phyloP scores from a whole-genome alignment of 192 early-diverging fungal genomes.

The Backusella morwellensis region DNA sequence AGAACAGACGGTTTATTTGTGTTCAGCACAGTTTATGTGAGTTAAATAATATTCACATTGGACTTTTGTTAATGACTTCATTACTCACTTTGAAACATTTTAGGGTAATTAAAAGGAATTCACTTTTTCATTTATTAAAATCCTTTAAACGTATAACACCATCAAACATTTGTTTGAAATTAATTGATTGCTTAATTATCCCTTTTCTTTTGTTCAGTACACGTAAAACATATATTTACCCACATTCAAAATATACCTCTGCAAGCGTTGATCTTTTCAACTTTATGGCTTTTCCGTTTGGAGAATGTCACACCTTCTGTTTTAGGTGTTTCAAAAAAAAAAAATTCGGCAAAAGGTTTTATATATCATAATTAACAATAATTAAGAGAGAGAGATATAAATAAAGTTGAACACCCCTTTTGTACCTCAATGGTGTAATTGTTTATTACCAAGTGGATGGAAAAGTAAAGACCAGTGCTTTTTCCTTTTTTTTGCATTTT shows the following conservation, averaged over 20 bases:
- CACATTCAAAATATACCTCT: neutral
- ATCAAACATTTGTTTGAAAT: neutral
- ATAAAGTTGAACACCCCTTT: neutral
- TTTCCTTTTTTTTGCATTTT: neutral
- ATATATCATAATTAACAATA: neutral
- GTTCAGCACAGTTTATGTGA: neutral
- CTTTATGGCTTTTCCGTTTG: neutral
- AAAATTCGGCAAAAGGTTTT: neutral
- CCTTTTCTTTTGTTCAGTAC: neutral
- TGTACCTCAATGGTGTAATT: neutral
- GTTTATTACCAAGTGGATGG: neutral
- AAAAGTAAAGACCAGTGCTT: neutral
- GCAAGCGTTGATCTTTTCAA: neutral
- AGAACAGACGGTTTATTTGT: slow-evolving; percentile 6
- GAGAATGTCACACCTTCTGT: neutral
- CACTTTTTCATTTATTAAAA: neutral
- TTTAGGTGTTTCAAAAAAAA: neutral
- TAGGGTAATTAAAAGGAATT: neutral
- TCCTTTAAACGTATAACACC: neutral
- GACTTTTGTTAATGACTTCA: neutral
- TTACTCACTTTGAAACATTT: neutral
- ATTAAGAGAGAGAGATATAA: neutral
- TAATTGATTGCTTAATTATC: neutral
- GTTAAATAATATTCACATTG: neutral
- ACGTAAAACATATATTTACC: neutral